Base-by-base conservation (phyloP, 1,139 yeast genomes). In the Blastobotrys petasosporus region DNA sequence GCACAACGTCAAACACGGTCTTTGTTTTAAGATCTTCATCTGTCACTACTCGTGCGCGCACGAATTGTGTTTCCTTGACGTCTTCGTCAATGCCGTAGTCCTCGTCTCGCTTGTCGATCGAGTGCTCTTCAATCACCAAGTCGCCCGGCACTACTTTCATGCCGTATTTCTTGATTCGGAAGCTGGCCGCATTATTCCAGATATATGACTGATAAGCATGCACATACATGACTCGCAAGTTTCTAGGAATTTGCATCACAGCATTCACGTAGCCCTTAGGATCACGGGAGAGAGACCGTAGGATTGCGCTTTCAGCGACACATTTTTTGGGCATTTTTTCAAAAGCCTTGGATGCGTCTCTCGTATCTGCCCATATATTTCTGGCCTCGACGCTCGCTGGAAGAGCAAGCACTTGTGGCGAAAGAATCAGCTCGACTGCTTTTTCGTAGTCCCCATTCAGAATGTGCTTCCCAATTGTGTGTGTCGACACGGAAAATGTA, bases 201-300 rank as follows among this genome's bases (percentile, higher is more conserved):
- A 94, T 77, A 59, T 82, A 92, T 52, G 97, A 87, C 67, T 94
- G 98, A 63, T 94, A 94, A 2, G 98, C 95, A 67, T 94, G 99
- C 2, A 84, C 95, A 62, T 94, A 94, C 94, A 94, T 92, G 52
- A 88, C 79, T 60, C 96, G 75, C 61, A 94, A 72, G 62, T 90
- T 90, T 64, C 96, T 77, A 37, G 98, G 98, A 55, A 94, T 85
- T 49, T 90, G 78, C 83, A 85, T 82, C 43, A 94, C 75, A n/a
- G 94, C 92, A 54, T 78, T 79, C 58, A 85, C 79, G 61, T 82
- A 84, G 42, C 73, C 69, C 17, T 65, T 74, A 11, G 71, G 72
- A 34, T 68, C 69, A 51, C 72, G 74, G 30, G 54, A 52, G 45
- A 94, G 71, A 8, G 78, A 75, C 49, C 75, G 74, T 56, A 94